Base-by-base conservation (phyloP, 768 basidiomycete genomes). In the Termitomyces sp. region DNA sequence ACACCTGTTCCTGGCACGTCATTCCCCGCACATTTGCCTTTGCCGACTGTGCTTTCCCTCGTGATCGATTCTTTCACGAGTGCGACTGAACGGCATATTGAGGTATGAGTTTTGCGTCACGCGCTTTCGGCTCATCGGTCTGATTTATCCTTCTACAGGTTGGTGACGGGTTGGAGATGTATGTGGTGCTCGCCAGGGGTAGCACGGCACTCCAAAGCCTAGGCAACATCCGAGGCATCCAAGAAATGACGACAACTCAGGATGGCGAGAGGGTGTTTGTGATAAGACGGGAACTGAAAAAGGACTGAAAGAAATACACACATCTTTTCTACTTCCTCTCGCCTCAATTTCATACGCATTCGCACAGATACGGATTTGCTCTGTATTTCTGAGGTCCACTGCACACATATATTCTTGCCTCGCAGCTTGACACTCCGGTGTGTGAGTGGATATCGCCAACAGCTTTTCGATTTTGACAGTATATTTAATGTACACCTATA, bases 71-170 rank as follows among this genome's bases (percentile, higher is more conserved):
- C 93, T 9, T 99, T 98, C 74, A 96, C 95, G 27, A 85, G 92
- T 63, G 97, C 97, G 27, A 98, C 97, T 14, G 97, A 99, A 76
- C 86, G 97, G 63, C 96, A 98, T 74, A 98, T 98, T 69, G 95
- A 98, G 85, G 91, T 91, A 60, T 60, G 79, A 67, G 34, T 63
- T 58, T 53, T 30, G 24, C 61, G 60, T 66, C 55, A 49, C 14
- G 55, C 52, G 45, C 40, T 58, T 30, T 26, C 53, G n/a, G 44
- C 51, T 51, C 32, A 55, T 37, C 42, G 55, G 62, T 44, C 63
- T 61, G 50, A 61, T 42, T 18, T 54, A 48, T 44, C 36, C 56
- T 37, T 48, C 24, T 36, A 42, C 64, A 93, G 91, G 95, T 99
- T 62, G 96, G 96, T 44, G 96, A 98, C 71, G 93, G 93, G 4